Base-by-base conservation (phyloP, 2,329 filamentous ascomycete genomes). In the Blumeriella jaapii region DNA sequence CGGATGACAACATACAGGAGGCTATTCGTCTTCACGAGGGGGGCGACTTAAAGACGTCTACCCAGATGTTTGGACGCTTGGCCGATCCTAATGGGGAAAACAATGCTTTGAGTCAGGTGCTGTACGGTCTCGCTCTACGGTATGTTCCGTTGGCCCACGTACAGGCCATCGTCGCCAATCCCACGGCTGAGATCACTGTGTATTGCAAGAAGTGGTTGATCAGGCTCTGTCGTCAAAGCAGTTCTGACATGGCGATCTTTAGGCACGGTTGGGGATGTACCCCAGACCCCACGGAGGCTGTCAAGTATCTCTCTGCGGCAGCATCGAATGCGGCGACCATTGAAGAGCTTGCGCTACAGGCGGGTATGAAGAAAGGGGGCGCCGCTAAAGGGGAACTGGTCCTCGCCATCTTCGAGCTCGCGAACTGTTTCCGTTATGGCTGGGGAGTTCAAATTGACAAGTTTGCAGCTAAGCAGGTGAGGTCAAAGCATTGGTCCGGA, bases 301-400 rank as follows among this genome's bases (percentile, higher is more conserved):
- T 96, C 34, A 77, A 71, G 42, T 95, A 87, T 60, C 77, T 98
- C 26, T 85, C 83, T 13, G 76, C 82, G 18, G 91, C 91, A 30
- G 91, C 91, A 4, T 81, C 83, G 28, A 95, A 94, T 60, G 85
- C 86, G 15, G 91, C 89, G 15, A 71, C 75, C 26, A 75, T 98
- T 36, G 91, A 98, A 63, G 73, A 82, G 34, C 67, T 86, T 51
- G 91, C 91, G 18, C 73, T 96, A 14, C 68, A 80, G 48, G 82
- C 87, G 6, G 91, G 89, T 11, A 74, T 93, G 60, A 91, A 85
- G 61, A 93, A 91, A 60, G 91, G 91, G 34, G 91, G 91, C 41
- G 80, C 83, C 10, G 89, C 89, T 28, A 98, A 96, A 62, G 91
- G 91, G 40, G 91, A 98, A 66, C 71, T 98, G 34, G 83, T 96